Evolutionary conservation across 2,329 filamentous ascomycete species (phyloP).

Genomic region (Penicillium sp.): DNA sequence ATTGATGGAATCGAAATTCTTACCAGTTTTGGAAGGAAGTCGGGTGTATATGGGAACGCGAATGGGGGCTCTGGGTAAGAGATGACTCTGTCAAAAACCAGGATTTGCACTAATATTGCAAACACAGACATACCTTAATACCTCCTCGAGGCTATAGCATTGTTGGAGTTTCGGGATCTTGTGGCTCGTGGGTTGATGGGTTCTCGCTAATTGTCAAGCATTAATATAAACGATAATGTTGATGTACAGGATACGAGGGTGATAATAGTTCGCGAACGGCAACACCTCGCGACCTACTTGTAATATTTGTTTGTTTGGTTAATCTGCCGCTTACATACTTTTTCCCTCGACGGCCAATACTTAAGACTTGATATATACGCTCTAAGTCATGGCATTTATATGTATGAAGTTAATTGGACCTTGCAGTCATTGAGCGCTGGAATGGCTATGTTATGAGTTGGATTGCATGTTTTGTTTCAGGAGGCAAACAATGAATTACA

Average conservation of each 20-base stretch:
- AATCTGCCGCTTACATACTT: neutral
- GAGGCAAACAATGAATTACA: neutral
- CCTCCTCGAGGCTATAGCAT: slow-evolving; percentile 85
- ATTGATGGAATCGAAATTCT: slow-evolving; percentile 87
- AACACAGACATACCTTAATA: slow-evolving; percentile 72
- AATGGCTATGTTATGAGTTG: neutral
- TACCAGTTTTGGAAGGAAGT: slow-evolving; percentile 83
- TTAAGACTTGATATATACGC: neutral
- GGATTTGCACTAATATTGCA: neutral
- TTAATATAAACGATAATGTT: neutral
- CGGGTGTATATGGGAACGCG: slow-evolving; percentile 77
- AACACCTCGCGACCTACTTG: neutral
- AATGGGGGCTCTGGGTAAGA: slow-evolving; percentile 78
- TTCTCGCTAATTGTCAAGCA: slow-evolving; percentile 73
- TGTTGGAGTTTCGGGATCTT: slow-evolving; percentile 80
- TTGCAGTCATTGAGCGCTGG: neutral
- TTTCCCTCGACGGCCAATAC: neutral
- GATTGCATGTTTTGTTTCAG: neutral
- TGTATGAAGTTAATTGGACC: neutral
- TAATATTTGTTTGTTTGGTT: slow-evolving; percentile 5
- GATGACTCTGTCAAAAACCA: neutral
- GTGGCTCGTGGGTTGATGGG: slow-evolving; percentile 75
- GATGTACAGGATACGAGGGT: neutral
- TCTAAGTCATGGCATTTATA: neutral
- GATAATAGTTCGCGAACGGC: neutral